Evolutionary conservation across 345 rosid genomes (phyloP), one percentile per base, ranked within the genome.

Genomic region (Salix brachista): DNA sequence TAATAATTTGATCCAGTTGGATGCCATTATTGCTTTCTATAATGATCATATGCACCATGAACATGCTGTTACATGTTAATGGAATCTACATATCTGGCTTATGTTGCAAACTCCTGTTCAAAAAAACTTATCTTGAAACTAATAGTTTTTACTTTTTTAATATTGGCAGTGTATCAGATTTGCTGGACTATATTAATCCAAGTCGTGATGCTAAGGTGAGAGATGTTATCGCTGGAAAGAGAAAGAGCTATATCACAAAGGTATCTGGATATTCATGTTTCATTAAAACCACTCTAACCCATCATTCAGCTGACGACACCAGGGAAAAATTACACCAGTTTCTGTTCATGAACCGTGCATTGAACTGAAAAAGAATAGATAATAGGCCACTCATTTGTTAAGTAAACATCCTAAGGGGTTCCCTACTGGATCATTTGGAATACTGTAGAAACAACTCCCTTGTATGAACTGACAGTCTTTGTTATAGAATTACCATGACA

Each of bases 131-230:
- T 75, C 67, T 14, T 70, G n/a, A 23, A 48, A 82, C 79, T 80
- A 74, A 80, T 74, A 52, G 62, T 77, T 80, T 41, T 9, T 41
- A 41, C 13, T 60, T 69, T 75, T 75, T 72, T 73, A 73, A 65
- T 68, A 56, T 82, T 84, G 79, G 82, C 96, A 96, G 98, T 83
- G 98, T 96, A 54, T 93, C 98, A 14, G 99, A 96, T 83, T 88
- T 96, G 79, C 96, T 96, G 36, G 98, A 96, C 88, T 96, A 92
- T 80, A 96, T 96, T 73, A 93, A 89, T 85, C 98, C 97, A 79
- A 92, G 89, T 80, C 90, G 88, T 73, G 91, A 86, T 79, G 86
- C 86, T 77, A 93, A 93, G 81, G 96, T 90, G 52, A 90, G 92
- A 84, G 94, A 86, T 74, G 81, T 81, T 36, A 76, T 80, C 34